Conservation (phyloP, 805 yeast genomes). For the Priceomyces medius region DNA sequence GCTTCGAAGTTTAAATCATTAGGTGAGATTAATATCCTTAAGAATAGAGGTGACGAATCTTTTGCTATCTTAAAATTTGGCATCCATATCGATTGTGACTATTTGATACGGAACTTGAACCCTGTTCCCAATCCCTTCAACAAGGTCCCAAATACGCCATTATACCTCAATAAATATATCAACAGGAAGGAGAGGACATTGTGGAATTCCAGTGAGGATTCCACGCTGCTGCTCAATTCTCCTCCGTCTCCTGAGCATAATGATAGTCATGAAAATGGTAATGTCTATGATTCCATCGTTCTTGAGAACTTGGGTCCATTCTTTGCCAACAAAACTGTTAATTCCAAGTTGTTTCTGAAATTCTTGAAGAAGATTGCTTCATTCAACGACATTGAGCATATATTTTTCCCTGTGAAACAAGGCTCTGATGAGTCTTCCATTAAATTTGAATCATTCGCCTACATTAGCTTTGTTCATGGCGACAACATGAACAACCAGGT, state of each 20-base stretch:
- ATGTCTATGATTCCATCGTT: slow-evolving; percentile 24
- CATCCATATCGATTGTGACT: slow-evolving; percentile 35
- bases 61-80: slow-evolving; percentile 33
- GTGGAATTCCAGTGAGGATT: slow-evolving; percentile 22
- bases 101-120: slow-evolving; percentile 19
- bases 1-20: slow-evolving; percentile 18
- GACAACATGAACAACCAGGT: slow-evolving; percentile 44
- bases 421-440: slow-evolving; percentile 11
- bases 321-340: slow-evolving; percentile 46
- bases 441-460: slow-evolving; percentile 49
- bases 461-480: slow-evolving; percentile 41
- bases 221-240: neutral
- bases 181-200: slow-evolving; percentile 61
- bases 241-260: slow-evolving; percentile 3
- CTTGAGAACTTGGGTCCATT: slow-evolving; percentile 51
- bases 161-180: slow-evolving; percentile 62
- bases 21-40: slow-evolving; percentile 21
- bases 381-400: slow-evolving; percentile 49
- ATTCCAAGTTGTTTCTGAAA: slow-evolving; percentile 32
- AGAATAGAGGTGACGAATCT: slow-evolving; percentile 15
- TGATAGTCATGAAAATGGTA: slow-evolving; percentile 9
- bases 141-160: slow-evolving; percentile 24
- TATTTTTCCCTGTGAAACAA: slow-evolving; percentile 51
- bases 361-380: slow-evolving; percentile 43
- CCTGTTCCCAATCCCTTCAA: slow-evolving; percentile 23